These are phyloP conservation scores for Tieghemostelium lacteum DNA, from an alignment of 78 protist species.

Conservation along the genomic window DNA sequence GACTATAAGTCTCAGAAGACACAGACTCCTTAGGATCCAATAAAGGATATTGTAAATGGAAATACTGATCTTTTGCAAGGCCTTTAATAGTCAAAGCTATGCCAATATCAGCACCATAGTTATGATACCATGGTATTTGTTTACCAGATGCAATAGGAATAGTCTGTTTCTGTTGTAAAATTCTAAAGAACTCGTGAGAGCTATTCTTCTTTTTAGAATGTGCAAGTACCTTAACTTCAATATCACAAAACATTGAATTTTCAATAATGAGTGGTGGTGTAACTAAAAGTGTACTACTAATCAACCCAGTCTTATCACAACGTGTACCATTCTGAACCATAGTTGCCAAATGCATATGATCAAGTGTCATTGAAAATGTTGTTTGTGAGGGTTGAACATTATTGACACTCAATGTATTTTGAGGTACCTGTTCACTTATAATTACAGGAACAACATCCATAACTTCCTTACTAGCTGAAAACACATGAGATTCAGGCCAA, in stretches of 20 bases:
- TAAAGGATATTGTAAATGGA: slow-evolving; percentile 10
- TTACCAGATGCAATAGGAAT: slow-evolving; percentile 5
- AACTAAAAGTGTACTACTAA: slow-evolving; percentile 26
- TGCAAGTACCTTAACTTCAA: slow-evolving; percentile 12
- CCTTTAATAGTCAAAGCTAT: slow-evolving; percentile 6
- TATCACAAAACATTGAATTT: slow-evolving; percentile 42
- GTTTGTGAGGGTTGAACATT: background rate
- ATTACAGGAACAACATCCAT: background rate
- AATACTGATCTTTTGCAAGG: slow-evolving; percentile 43
- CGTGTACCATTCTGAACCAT: slow-evolving; percentile 35
- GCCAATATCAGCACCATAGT: slow-evolving; percentile 39
- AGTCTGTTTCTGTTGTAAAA: background rate
- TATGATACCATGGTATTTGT: slow-evolving; percentile 49
- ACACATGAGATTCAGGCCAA: slow-evolving; percentile 61
- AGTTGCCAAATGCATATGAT: slow-evolving; percentile 13
- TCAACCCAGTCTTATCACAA: slow-evolving; percentile 52
- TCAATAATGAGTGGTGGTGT: slow-evolving; percentile 68
- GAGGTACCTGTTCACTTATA: too few species aligned
- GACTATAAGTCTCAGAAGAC: slow-evolving; percentile 9
- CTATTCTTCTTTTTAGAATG: slow-evolving; percentile 9
- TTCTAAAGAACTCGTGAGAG: slow-evolving; percentile 13
- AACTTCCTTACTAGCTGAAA: background rate
- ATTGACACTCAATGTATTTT: background rate
- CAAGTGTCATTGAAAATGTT: background rate
- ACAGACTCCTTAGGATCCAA: too few species aligned